Conservation (phyloP, 1,284 basidiomycete genomes). For the Cerrena zonata region DNA sequence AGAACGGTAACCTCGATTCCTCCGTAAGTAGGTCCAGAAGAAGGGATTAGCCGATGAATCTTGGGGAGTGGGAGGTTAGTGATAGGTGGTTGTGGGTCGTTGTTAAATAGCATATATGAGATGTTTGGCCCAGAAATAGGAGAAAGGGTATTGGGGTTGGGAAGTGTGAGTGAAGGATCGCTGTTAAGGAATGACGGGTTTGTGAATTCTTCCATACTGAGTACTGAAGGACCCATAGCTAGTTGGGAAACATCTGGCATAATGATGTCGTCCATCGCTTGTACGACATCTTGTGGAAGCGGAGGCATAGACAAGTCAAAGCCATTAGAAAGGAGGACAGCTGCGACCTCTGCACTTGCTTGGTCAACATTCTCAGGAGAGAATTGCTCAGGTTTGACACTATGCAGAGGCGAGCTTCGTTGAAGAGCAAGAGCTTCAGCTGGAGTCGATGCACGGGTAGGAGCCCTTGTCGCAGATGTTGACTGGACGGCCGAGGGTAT, state of each 20-base stretch:
- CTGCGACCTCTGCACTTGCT: constrained; percentile 8
- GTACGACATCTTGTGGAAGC: constrained; percentile 11
- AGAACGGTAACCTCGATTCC: constrained; percentile 94
- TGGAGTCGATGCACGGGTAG: constrained; percentile 26
- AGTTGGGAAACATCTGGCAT: constrained; percentile 22
- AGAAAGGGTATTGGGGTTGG: constrained; percentile 18
- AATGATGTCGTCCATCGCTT: constrained; percentile 22
- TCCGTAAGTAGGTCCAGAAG: constrained; percentile 85
- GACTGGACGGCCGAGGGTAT: constrained; percentile 24
- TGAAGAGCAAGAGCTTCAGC: constrained; percentile 19
- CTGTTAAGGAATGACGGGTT: constrained; percentile 14
- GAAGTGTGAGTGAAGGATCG: constrained; percentile 16
- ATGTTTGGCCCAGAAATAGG: constrained; percentile 20
- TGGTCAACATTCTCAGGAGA: constrained; percentile 15
- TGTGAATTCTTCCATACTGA: constrained; percentile 16
- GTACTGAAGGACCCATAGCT: constrained; percentile 11
- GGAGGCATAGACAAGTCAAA: constrained; percentile 19
- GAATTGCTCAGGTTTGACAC: constrained; percentile 16
- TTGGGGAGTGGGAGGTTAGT: constrained; percentile 51
- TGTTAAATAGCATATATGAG: constrained; percentile 59
- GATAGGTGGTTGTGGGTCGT: constrained; percentile 39
- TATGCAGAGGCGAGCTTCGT: constrained; percentile 21
- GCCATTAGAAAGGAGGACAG: constrained; percentile 11
- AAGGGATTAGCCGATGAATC: constrained; percentile 84
- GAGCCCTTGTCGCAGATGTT: constrained; percentile 21